Percentiles rank a stretch among this genome's conserved stretches.
phyloP scores from a whole-genome alignment of 371 early-diverging fungal genomes.

The Dinochytrium kinnereticum region DNA sequence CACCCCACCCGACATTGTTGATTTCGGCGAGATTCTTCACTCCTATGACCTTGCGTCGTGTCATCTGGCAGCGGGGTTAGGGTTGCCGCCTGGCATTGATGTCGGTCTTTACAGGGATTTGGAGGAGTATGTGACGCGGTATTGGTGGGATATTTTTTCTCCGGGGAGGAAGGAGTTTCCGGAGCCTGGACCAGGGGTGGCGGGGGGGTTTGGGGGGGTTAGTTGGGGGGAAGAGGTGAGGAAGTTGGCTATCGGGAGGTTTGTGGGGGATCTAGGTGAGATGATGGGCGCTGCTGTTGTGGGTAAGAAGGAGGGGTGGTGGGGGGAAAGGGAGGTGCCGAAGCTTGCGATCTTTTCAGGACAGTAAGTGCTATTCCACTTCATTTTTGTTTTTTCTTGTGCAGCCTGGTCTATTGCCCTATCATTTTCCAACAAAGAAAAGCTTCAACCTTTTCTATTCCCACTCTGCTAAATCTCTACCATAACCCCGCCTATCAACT shows the following conservation, averaged over 20 bases:
- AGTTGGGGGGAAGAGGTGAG: conserved; percentile 43
- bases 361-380: conserved; percentile 57
- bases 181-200: conserved; percentile 19
- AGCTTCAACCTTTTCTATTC: too few relatives aligned
- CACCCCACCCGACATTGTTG: background rate
- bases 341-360: conserved; percentile 76
- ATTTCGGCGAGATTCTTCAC: background rate
- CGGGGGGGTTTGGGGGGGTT: conserved; percentile 51
- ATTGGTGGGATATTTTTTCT: conserved; percentile 32
- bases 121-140: conserved; percentile 13
- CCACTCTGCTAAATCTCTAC: too few relatives aligned
- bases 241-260: conserved; percentile 60
- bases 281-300: conserved; percentile 49
- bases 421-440: too few relatives aligned
- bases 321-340: conserved; percentile 21
- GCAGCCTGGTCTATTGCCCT: background rate
- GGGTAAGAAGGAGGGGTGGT: conserved; percentile 1
- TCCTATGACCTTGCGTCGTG: conserved; percentile 2
- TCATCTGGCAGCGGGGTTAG: conserved; percentile 5
- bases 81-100: background rate
- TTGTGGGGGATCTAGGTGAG: conserved; percentile 60
- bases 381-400: conserved; percentile 6
- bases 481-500: too few relatives aligned
- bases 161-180: background rate
- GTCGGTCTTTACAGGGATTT: background rate